These are phyloP conservation scores for Drosera spatulata DNA, from an alignment of 179 eudicot species.

Conservation along the genomic window DNA sequence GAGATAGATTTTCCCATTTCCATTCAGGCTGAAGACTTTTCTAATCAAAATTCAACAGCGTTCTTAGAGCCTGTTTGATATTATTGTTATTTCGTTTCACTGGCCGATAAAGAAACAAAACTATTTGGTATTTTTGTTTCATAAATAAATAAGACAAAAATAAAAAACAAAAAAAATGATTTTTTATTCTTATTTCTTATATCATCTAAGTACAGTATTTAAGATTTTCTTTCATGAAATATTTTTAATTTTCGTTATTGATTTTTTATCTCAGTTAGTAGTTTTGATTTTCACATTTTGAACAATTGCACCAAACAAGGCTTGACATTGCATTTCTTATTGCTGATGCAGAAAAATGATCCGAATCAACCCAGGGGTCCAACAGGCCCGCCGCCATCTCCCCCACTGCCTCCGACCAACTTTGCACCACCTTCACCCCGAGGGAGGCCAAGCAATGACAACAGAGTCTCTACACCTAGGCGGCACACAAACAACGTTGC, in stretches of 20 bases:
- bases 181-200: too few relatives aligned
- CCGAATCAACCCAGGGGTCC: constrained; percentile 2
- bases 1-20: too few relatives aligned
- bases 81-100: too few relatives aligned
- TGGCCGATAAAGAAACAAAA: too few relatives aligned
- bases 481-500: constrained; percentile 1
- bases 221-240: background rate
- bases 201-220: too few relatives aligned
- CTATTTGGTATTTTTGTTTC: too few relatives aligned
- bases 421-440: constrained; percentile 5
- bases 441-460: constrained; percentile 10
- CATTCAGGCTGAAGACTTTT: too few relatives aligned
- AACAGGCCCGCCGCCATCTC: constrained; percentile 12
- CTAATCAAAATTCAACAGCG: too few relatives aligned
- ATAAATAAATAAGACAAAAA: too few relatives aligned
- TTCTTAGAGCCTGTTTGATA: too few relatives aligned
- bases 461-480: constrained; percentile 7
- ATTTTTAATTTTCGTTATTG: background rate
- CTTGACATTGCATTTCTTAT: background rate
- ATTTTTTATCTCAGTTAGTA: background rate
- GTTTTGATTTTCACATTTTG: background rate
- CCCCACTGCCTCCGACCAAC: background rate
- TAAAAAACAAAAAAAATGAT: too few relatives aligned
- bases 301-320: background rate
- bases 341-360: constrained; percentile 8